A percentile compares a stretch with the other conserved stretches of the same genome.
Conservation (phyloP, 495 filamentous ascomycete genomes). For the Aspergillus nanangensis region DNA sequence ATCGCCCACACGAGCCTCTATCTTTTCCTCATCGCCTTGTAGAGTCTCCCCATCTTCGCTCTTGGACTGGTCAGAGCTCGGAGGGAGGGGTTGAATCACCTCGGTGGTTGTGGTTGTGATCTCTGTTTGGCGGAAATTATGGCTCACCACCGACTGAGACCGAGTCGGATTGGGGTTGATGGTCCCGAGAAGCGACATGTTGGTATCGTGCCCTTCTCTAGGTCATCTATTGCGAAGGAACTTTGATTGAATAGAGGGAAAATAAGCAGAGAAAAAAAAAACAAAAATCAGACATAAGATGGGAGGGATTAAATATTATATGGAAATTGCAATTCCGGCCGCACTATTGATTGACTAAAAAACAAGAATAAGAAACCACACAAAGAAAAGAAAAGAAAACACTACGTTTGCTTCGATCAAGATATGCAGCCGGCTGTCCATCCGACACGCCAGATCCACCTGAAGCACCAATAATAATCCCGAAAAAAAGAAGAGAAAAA, state of each 20-base stretch:
- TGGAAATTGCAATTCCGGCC: too few species aligned
- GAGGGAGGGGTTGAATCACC: not conserved
- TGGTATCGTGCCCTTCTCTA: not conserved
- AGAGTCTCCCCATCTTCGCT: slow-evolving; percentile 17
- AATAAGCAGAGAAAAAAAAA: not conserved
- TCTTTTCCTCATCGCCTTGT: slow-evolving; percentile 8
- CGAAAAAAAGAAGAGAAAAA: too few species aligned
- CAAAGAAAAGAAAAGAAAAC: too few species aligned
- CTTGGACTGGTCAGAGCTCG: slow-evolving; percentile 4
- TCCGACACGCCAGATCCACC: too few species aligned
- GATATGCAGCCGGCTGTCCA: too few species aligned
- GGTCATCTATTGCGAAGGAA: not conserved
- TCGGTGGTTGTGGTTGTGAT: not conserved
- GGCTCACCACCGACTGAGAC: slow-evolving; percentile 16
- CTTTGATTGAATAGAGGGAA: too few species aligned
- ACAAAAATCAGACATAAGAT: too few species aligned
- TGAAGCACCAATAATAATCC: too few species aligned
- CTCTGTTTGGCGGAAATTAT: not conserved
- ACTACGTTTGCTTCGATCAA: too few species aligned
- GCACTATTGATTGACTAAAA: too few species aligned
- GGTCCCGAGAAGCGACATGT: slow-evolving; percentile 13
- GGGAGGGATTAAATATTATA: too few species aligned
- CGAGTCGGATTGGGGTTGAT: slow-evolving; percentile 8
- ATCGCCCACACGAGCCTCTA: slow-evolving; percentile 10
- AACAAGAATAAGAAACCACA: too few species aligned